Percentiles rank a stretch among this genome's conserved stretches.
Conservation (phyloP, 1,284 basidiomycete species). For the Coniferiporia weirii region DNA sequence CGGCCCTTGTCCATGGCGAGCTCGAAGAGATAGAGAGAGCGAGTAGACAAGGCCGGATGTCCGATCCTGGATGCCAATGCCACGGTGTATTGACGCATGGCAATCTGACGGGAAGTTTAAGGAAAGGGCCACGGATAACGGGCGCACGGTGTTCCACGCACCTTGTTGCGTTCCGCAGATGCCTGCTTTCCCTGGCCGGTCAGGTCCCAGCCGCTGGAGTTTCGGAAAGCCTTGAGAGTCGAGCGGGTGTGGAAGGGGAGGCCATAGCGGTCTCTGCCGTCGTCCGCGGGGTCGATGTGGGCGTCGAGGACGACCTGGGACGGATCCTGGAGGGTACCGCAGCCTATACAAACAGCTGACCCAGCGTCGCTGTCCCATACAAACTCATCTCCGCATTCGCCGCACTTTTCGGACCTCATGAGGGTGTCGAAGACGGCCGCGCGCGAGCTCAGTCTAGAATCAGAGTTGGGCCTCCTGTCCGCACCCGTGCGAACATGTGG, state of each 20-base stretch:
- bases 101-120: constrained; percentile 36
- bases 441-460: neutral
- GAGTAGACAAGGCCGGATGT: constrained; percentile 49
- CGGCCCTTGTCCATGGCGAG: constrained; percentile 51
- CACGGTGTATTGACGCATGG: constrained; percentile 56
- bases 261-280: constrained; percentile 11
- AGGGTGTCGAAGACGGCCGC: neutral
- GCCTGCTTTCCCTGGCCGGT: constrained; percentile 57
- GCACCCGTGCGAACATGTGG: neutral
- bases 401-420: constrained; percentile 28
- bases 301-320: constrained; percentile 52
- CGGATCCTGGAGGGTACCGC: constrained; percentile 61
- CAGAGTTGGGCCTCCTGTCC: neutral
- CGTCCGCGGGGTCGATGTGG: constrained; percentile 33
- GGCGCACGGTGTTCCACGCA: constrained; percentile 23
- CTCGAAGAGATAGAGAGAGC: constrained; percentile 59
- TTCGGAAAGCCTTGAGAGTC: constrained; percentile 42
- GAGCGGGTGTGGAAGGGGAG: constrained; percentile 22
- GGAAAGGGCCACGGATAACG: neutral
- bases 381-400: constrained; percentile 47
- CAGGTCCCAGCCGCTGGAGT: constrained; percentile 47
- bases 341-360: constrained; percentile 56
- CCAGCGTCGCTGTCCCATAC: constrained; percentile 51
- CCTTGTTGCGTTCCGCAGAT: constrained; percentile 53
- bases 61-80: constrained; percentile 52